Evolutionary conservation across 305 asterid species (phyloP), one percentile per base, ranked within the genome.

Genomic region (Stenogyne calaminthoides): DNA sequence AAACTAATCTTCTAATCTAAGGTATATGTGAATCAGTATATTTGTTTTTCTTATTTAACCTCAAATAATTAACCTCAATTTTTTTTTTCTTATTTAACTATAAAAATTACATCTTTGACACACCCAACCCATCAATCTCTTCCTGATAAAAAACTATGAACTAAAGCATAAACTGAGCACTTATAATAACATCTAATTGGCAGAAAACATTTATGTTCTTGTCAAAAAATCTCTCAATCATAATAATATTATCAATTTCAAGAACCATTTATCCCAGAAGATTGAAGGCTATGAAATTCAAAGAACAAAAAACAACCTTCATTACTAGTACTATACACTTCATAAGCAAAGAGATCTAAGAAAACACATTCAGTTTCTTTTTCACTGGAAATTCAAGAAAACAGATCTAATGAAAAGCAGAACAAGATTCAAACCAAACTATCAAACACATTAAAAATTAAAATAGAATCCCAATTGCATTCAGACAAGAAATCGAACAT

Each of bases 331-430:
- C 32, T 25, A n/a, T n/a, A 65, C 5, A 39, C 34, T 56, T 14
- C 57, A 70, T 11, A 46, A 29, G 40, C 62, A 47, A 59, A 34
- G 29, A 32, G 77, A 62, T 49, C 63, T 19, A 64, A 39, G 36
- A 40, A 63, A 63, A 11, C 25, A 18, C 25, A 16, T 14, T 3
- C 18, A 11, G 11, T 3, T 44, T 3, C 9, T 57, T 7, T n/a
- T n/a, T n/a, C 7, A 19, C 37, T 22, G 14, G 10, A 55, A 36
- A 10, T 34, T 27, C 55, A 59, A 75, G 18, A 51, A 75, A 51
- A 70, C 78, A 75, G 66, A 77, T 71, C 78, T 61, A 71, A 29
- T 14, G 14, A 61, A 22, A 25, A 7, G 8, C 51, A 25, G 16
- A 29, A 65, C 56, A 36, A 57, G 55, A 36, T 80, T 39, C 32